A percentile compares a stretch with the other conserved stretches of the same genome.
These are phyloP conservation scores for Hapsidospora chrysogenum DNA, from an alignment of 495 filamentous ascomycete species.

Conservation along the genomic window DNA sequence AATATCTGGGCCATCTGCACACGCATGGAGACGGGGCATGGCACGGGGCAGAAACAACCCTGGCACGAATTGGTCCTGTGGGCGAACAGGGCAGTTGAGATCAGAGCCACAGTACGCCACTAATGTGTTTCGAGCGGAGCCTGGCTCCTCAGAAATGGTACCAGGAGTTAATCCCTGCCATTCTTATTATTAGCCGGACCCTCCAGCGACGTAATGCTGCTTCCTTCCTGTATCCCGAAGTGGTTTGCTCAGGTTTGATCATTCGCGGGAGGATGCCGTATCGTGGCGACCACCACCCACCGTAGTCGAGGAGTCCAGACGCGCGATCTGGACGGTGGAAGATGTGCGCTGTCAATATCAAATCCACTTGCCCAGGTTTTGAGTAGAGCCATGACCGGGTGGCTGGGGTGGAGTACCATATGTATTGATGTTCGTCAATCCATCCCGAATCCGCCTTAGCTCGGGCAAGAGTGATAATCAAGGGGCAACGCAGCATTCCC, in stretches of 20 bases:
- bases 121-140: constrained; percentile 6
- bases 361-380: no score
- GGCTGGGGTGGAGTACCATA: no score
- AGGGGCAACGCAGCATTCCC: not conserved
- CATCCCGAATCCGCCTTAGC: not conserved
- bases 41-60: constrained; percentile 3
- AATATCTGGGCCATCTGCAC: constrained; percentile 2
- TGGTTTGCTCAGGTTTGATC: not conserved
- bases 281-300: not conserved
- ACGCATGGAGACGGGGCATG: constrained; percentile 1
- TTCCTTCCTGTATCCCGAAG: not conserved
- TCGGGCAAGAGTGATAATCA: not conserved
- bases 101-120: constrained; percentile 1
- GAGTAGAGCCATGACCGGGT: no score
- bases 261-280: not conserved
- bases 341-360: not conserved
- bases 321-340: not conserved
- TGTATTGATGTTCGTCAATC: not conserved
- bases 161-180: constrained; percentile 2
- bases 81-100: constrained; percentile 1
- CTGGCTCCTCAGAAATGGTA: constrained; percentile 2
- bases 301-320: not conserved
- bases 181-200: constrained; percentile 1
- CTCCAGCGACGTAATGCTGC: not conserved
- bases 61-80: not conserved